Conservation (phyloP, 371 early-diverging fungal species). For the Mucor irregularis region DNA sequence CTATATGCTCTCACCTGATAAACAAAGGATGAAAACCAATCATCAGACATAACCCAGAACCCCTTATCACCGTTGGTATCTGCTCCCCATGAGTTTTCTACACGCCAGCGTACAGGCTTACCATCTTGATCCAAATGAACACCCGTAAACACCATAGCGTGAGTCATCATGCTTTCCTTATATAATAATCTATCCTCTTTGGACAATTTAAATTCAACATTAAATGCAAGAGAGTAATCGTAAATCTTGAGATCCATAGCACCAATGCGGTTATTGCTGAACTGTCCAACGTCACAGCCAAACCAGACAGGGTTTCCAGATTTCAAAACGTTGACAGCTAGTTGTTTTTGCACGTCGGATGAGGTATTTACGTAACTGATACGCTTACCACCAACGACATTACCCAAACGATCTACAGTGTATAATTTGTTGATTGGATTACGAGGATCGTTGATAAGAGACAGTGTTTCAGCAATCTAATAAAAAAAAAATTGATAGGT, state of each 20-base stretch:
- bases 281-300: slow-evolving; percentile 77
- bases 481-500: neutral
- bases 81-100: slow-evolving; percentile 76
- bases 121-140: slow-evolving; percentile 71
- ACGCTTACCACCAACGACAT: slow-evolving; percentile 69
- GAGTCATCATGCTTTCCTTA: slow-evolving; percentile 79
- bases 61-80: slow-evolving; percentile 68
- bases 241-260: slow-evolving; percentile 67
- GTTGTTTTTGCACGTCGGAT: slow-evolving; percentile 57
- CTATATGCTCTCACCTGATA: slow-evolving; percentile 57
- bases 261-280: slow-evolving; percentile 44
- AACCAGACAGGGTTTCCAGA: slow-evolving; percentile 79
- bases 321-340: slow-evolving; percentile 61
- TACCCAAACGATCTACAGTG: slow-evolving; percentile 80
- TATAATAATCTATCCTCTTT: slow-evolving; percentile 77
- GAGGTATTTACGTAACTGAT: slow-evolving; percentile 73
- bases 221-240: slow-evolving; percentile 72
- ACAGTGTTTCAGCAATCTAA: slow-evolving; percentile 65
- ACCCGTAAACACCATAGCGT: slow-evolving; percentile 84
- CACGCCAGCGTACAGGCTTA: slow-evolving; percentile 73
- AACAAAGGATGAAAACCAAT: slow-evolving; percentile 79
- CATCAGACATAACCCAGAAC: slow-evolving; percentile 76
- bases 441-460: slow-evolving; percentile 81
- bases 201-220: slow-evolving; percentile 58
- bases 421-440: slow-evolving; percentile 60